Conservation (phyloP, 495 filamentous ascomycete genomes). For the Xylaria acuta region DNA sequence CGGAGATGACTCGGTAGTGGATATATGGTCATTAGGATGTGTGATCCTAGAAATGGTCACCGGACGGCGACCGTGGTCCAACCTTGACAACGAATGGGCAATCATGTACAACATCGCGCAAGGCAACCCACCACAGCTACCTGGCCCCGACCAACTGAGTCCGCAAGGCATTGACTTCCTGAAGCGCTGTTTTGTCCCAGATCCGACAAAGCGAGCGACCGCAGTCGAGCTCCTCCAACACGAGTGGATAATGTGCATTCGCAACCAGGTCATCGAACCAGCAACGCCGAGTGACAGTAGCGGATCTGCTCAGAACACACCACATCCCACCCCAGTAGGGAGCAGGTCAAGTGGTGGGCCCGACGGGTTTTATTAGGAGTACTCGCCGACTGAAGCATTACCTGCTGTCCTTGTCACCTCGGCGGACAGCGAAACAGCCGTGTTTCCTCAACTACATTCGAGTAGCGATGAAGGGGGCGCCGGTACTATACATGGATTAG, state of each 20-base stretch:
- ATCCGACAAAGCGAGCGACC: conserved; percentile 77
- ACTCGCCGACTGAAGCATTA: conserved; percentile 31
- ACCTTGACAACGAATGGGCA: conserved; percentile 97
- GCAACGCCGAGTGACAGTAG: conserved; percentile 57
- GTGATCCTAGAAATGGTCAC: conserved; percentile 98
- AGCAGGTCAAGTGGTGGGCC: conserved; percentile 34
- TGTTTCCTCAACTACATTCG: neutral
- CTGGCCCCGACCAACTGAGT: conserved; percentile 81
- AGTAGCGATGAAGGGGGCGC: neutral
- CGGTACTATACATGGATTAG: neutral
- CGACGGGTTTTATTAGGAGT: conserved; percentile 42
- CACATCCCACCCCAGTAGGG: conserved; percentile 35
- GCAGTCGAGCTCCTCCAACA: conserved; percentile 93
- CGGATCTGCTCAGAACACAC: conserved; percentile 49
- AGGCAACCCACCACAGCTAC: conserved; percentile 88
- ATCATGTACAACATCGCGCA: conserved; percentile 99
- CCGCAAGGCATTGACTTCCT: conserved; percentile 87
- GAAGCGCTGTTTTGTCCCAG: conserved; percentile 82
- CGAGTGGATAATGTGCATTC: conserved; percentile 84
- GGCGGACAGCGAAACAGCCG: conserved; percentile 22
- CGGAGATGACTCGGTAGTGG: conserved; percentile 83
- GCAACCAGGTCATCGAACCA: conserved; percentile 61
- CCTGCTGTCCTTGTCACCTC: conserved; percentile 29
- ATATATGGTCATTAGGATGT: conserved; percentile 97
- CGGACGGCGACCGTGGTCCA: conserved; percentile 94